Conservation (phyloP, 2,329 filamentous ascomycete genomes). For the Fusarium euwallaceae region DNA sequence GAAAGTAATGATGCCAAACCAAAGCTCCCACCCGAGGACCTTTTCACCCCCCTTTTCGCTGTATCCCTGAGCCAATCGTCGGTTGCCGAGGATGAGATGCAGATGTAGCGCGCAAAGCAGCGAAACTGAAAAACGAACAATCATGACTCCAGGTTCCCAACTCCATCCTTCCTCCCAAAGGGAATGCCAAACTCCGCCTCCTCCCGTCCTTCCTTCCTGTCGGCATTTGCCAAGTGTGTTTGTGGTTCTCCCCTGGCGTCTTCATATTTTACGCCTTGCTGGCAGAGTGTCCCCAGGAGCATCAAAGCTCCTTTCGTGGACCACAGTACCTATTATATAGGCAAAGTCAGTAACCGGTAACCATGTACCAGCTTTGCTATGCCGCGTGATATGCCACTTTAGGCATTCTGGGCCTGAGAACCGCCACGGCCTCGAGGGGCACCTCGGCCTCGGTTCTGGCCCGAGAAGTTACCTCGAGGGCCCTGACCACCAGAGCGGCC, state of each 20-base stretch:
- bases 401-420: constrained; percentile 67
- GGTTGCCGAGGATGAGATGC: constrained; percentile 47
- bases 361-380: constrained; percentile 11
- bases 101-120: constrained; percentile 50
- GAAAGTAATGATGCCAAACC: constrained; percentile 49
- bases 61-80: constrained; percentile 45
- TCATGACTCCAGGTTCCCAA: constrained; percentile 51
- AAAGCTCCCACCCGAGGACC: constrained; percentile 47
- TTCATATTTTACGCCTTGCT: constrained; percentile 13
- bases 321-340: constrained; percentile 1
- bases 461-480: constrained; percentile 78
- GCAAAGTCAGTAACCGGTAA: constrained; percentile 8
- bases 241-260: constrained; percentile 6
- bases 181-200: constrained; percentile 47
- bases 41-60: constrained; percentile 43
- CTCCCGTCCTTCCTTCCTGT: constrained; percentile 27
- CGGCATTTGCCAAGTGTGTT: constrained; percentile 17
- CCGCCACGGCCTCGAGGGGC: constrained; percentile 74
- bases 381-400: constrained; percentile 35
- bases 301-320: not conserved
- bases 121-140: constrained; percentile 50
- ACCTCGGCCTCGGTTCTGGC: constrained; percentile 73
- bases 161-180: constrained; percentile 48
- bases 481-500: constrained; percentile 72
- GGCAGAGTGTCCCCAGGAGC: constrained; percentile 2